Percentiles rank a stretch among this genome's conserved stretches.
Conservation (phyloP, 805 yeast genomes). For the Debaryomyces hansenii region DNA sequence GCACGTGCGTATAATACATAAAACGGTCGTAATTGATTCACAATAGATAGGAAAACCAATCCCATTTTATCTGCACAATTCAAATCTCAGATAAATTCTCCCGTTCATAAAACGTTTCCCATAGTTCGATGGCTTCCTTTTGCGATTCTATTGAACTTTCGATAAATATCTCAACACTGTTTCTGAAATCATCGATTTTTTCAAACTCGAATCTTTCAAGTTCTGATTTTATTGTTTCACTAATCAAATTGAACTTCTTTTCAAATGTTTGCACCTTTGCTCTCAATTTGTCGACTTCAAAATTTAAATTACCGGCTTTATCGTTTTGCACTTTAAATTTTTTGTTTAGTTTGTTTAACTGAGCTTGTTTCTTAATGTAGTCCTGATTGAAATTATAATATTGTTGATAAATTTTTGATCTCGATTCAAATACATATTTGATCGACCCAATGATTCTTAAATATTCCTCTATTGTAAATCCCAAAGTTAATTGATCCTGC, state of each 20-base stretch:
- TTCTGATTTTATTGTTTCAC: slow-evolving; percentile 66
- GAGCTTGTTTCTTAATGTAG: slow-evolving; percentile 46
- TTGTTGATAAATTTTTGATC: slow-evolving; percentile 55
- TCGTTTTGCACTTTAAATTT: slow-evolving; percentile 58
- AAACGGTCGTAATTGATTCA: neutral
- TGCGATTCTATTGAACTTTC: slow-evolving; percentile 91
- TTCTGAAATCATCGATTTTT: slow-evolving; percentile 79
- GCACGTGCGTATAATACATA: neutral
- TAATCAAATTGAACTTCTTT: slow-evolving; percentile 60
- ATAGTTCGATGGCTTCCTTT: slow-evolving; percentile 84
- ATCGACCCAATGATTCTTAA: slow-evolving; percentile 74
- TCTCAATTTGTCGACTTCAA: slow-evolving; percentile 59
- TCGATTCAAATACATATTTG: slow-evolving; percentile 68
- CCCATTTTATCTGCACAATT: neutral
- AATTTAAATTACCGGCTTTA: slow-evolving; percentile 54
- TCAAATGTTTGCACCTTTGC: slow-evolving; percentile 54
- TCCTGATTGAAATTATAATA: slow-evolving; percentile 45
- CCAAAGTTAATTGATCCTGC: slow-evolving; percentile 84
- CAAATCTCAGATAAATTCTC: slow-evolving; percentile 24
- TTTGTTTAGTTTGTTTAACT: slow-evolving; percentile 42
- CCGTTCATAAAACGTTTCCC: slow-evolving; percentile 81
- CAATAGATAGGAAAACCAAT: neutral
- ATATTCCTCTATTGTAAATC: slow-evolving; percentile 87
- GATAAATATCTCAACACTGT: slow-evolving; percentile 83
- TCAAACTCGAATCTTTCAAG: slow-evolving; percentile 69